Percentiles rank a stretch among this genome's conserved stretches.
Conservation (phyloP, 805 yeast species). For the Teunomyces pallodes region DNA sequence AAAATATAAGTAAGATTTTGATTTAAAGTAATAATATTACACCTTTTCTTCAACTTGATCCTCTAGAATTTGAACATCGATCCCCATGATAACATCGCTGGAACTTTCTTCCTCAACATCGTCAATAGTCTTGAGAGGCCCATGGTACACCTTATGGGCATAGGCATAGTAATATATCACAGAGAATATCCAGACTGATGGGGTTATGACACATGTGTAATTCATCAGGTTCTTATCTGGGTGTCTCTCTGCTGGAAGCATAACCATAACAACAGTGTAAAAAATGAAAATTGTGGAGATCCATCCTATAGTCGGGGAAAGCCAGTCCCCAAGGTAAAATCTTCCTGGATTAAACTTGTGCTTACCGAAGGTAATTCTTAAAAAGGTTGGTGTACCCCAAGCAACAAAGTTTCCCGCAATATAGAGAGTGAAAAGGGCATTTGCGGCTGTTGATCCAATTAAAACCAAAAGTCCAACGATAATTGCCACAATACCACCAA, state of each 20-base stretch:
- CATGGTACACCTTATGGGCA: slow-evolving; percentile 55
- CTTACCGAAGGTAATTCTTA: slow-evolving; percentile 44
- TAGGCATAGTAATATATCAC: slow-evolving; percentile 48
- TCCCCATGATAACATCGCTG: background rate
- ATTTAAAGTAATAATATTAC: background rate
- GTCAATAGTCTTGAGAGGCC: slow-evolving; percentile 37
- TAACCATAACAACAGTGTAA: slow-evolving; percentile 53
- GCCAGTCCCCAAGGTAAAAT: slow-evolving; percentile 53
- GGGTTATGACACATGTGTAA: slow-evolving; percentile 63
- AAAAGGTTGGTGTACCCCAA: slow-evolving; percentile 59
- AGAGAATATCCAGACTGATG: slow-evolving; percentile 59
- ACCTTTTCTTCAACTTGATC: background rate
- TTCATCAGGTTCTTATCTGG: slow-evolving; percentile 57
- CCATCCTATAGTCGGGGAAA: background rate
- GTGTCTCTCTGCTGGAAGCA: slow-evolving; percentile 54
- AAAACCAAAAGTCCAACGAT: slow-evolving; percentile 57
- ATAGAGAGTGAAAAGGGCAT: slow-evolving; percentile 62
- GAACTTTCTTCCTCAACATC: background rate
- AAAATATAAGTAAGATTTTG: background rate
- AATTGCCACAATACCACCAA: slow-evolving; percentile 47
- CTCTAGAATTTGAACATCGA: background rate
- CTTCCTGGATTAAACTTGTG: slow-evolving; percentile 60
- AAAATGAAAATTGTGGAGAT: slow-evolving; percentile 46
- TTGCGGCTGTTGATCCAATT: slow-evolving; percentile 53
- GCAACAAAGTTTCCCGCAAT: slow-evolving; percentile 63